Conservation (phyloP, 2,329 filamentous ascomycete genomes). For the Pseudogymnoascus sp. region DNA sequence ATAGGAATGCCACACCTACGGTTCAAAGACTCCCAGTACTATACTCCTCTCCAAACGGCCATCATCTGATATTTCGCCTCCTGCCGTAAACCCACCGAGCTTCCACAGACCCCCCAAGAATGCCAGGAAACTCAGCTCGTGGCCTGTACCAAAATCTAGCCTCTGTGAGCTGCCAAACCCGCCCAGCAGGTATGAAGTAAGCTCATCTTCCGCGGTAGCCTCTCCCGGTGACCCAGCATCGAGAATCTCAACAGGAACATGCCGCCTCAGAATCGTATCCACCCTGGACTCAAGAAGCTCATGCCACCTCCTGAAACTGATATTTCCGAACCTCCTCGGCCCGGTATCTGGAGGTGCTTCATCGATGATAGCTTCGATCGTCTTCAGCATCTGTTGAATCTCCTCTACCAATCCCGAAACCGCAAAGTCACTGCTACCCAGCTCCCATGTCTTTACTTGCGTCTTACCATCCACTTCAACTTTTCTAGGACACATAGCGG, state of each 20-base stretch:
- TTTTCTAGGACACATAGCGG: slow-evolving; percentile 69
- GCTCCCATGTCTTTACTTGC: slow-evolving; percentile 44
- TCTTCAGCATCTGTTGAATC: slow-evolving; percentile 58
- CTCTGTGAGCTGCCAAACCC: slow-evolving; percentile 82
- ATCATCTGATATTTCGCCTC: slow-evolving; percentile 28
- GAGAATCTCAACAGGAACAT: slow-evolving; percentile 30
- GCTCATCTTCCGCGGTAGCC: slow-evolving; percentile 53
- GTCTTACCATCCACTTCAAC: slow-evolving; percentile 30
- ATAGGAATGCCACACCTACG: slow-evolving; percentile 44
- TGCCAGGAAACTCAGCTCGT: slow-evolving; percentile 89
- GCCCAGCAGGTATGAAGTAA: slow-evolving; percentile 72
- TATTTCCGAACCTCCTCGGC: slow-evolving; percentile 84
- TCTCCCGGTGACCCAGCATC: slow-evolving; percentile 22
- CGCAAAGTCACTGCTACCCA: slow-evolving; percentile 35
- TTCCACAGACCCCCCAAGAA: slow-evolving; percentile 91
- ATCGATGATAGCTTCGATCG: slow-evolving; percentile 59
- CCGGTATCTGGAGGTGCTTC: slow-evolving; percentile 78
- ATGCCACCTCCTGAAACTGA: slow-evolving; percentile 82
- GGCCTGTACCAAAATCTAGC: slow-evolving; percentile 91
- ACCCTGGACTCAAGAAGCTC: slow-evolving; percentile 55
- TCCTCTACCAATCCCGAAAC: slow-evolving; percentile 44
- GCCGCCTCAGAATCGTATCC: slow-evolving; percentile 40
- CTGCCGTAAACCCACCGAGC: slow-evolving; percentile 65
- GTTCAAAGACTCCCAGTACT: slow-evolving; percentile 74
- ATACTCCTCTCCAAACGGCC: slow-evolving; percentile 67